Evolutionary conservation across 2,329 filamentous ascomycete species (phyloP).

Genomic region (Escovopsis sp.): DNA sequence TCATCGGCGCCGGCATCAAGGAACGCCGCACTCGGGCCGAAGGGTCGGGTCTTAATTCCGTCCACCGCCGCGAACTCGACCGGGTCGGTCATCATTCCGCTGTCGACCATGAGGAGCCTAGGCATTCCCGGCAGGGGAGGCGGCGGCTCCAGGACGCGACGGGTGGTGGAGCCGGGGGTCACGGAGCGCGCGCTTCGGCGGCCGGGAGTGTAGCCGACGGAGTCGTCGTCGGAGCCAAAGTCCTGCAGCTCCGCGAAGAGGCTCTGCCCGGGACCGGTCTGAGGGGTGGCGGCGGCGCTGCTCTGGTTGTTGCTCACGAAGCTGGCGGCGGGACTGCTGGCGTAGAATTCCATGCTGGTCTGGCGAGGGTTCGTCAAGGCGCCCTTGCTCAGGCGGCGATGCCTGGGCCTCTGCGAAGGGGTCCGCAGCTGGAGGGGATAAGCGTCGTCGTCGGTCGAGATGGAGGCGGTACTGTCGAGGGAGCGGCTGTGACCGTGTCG

Average conservation of each 20-base stretch:
- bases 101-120: conserved; percentile 43
- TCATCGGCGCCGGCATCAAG: conserved; percentile 13
- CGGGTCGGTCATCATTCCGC: conserved; percentile 46
- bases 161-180: conserved; percentile 35
- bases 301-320: conserved; percentile 23
- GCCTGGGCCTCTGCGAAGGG: conserved; percentile 41
- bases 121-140: conserved; percentile 34
- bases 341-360: conserved; percentile 44
- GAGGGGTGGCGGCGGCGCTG: conserved; percentile 34
- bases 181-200: conserved; percentile 30
- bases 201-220: conserved; percentile 39
- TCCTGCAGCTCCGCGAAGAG: conserved; percentile 84
- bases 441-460: conserved; percentile 61
- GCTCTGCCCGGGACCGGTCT: conserved; percentile 52
- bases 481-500: conserved; percentile 46
- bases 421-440: conserved; percentile 39
- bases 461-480: conserved; percentile 78
- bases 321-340: conserved; percentile 46
- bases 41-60: conserved; percentile 3
- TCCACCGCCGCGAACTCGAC: conserved; percentile 23
- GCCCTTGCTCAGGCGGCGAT: conserved; percentile 54
- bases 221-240: conserved; percentile 59
- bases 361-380: conserved; percentile 44
- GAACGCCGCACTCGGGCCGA: conserved; percentile 6
- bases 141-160: conserved; percentile 30